phyloP scores from a whole-genome alignment of 345 rosid genomes.

The Adansonia digitata region DNA sequence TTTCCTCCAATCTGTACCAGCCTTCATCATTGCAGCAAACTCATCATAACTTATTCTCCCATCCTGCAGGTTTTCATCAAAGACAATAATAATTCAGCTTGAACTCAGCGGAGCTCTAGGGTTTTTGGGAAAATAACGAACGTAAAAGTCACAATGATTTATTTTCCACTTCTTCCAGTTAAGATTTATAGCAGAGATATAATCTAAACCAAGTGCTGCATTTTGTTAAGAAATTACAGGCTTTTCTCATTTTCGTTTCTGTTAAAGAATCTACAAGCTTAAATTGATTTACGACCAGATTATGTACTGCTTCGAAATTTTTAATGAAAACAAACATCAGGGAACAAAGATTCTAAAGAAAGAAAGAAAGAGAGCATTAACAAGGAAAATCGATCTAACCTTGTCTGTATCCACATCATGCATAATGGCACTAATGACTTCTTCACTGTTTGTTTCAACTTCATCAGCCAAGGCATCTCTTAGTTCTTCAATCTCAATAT shows the following conservation, averaged over 20 bases:
- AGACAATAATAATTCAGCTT: neutral
- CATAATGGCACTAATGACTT: conserved; percentile 79
- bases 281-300: neutral
- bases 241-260: neutral
- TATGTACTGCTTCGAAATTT: no score
- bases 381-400: conserved; percentile 35
- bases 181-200: neutral
- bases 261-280: neutral
- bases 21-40: conserved; percentile 91
- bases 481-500: conserved; percentile 84
- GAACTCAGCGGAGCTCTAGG: neutral
- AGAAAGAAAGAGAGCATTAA: neutral
- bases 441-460: conserved; percentile 56
- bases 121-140: neutral
- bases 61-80: conserved; percentile 42
- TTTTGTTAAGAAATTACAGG: no score
- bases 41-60: conserved; percentile 87
- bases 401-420: conserved; percentile 91
- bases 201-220: no score
- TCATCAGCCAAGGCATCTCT: conserved; percentile 67
- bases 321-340: neutral
- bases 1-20: conserved; percentile 97
- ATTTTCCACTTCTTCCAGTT: neutral
- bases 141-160: neutral
- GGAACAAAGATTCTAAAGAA: neutral